These are phyloP conservation scores for Phylloporus arenicola DNA, from an alignment of 768 basidiomycete species.

Conservation along the genomic window DNA sequence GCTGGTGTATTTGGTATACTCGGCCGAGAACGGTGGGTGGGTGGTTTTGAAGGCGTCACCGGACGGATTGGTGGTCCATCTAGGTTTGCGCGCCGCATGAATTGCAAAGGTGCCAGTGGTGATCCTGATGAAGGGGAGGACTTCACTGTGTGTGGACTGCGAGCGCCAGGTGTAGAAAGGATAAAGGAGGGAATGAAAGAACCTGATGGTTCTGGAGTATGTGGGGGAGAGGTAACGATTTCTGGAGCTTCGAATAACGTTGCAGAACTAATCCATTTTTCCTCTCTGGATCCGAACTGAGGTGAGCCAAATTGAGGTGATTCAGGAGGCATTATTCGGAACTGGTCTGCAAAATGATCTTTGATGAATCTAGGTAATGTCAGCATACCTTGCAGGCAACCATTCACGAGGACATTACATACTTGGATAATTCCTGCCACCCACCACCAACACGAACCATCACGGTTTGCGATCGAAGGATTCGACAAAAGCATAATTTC, in stretches of 20 bases:
- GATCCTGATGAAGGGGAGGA: slow-evolving; percentile 63
- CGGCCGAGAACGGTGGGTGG: slow-evolving; percentile 40
- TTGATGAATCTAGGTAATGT: slow-evolving; percentile 65
- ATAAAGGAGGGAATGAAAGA: slow-evolving; percentile 63
- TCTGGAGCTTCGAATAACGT: slow-evolving; percentile 59
- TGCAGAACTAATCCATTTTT: slow-evolving; percentile 81
- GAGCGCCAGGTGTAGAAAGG: slow-evolving; percentile 44
- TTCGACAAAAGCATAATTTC: slow-evolving; percentile 87
- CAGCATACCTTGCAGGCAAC: not conserved
- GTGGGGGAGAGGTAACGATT: slow-evolving; percentile 35
- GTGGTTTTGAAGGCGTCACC: slow-evolving; percentile 60
- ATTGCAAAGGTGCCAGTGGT: slow-evolving; percentile 76
- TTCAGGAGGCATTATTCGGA: slow-evolving; percentile 61
- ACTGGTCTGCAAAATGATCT: slow-evolving; percentile 79
- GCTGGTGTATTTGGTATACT: slow-evolving; percentile 41
- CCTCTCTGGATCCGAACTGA: slow-evolving; percentile 44
- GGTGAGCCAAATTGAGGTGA: slow-evolving; percentile 45
- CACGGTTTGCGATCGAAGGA: slow-evolving; percentile 84
- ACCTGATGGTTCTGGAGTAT: slow-evolving; percentile 63
- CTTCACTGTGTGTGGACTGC: slow-evolving; percentile 41
- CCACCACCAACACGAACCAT: slow-evolving; percentile 97
- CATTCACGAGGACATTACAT: slow-evolving; percentile 24
- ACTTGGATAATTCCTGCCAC: slow-evolving; percentile 91
- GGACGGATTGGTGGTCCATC: slow-evolving; percentile 50
- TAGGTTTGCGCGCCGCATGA: slow-evolving; percentile 72